phyloP scores from a whole-genome alignment of 257 asterid genomes.

The Nicotiana benthamiana region DNA sequence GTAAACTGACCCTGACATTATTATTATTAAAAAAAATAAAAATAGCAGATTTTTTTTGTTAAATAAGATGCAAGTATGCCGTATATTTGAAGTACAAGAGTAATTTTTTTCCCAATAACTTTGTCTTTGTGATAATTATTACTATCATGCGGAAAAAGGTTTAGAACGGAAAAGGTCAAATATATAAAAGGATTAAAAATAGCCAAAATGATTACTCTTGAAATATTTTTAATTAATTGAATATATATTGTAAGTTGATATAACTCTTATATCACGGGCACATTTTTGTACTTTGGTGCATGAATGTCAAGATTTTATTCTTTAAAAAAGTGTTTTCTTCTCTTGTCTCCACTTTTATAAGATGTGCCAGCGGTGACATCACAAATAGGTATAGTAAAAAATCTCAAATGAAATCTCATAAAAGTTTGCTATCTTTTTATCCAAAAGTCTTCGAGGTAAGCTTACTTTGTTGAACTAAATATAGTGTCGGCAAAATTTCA shows the following conservation, averaged over 20 bases:
- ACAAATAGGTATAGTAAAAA: neutral
- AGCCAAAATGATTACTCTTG: neutral
- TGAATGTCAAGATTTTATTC: neutral
- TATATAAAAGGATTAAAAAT: neutral
- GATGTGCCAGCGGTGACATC: neutral
- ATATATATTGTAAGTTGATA: neutral
- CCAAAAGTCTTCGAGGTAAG: neutral
- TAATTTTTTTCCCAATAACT: neutral
- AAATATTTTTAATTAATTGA: neutral
- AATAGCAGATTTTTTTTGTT: too few relatives aligned
- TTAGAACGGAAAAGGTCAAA: neutral
- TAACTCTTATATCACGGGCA: neutral
- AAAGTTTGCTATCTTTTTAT: neutral
- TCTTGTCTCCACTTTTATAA: neutral
- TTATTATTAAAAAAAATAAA: too few relatives aligned
- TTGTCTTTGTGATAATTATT: neutral
- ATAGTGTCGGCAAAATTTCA: conserved; percentile 12
- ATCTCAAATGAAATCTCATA: neutral
- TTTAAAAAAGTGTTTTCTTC: neutral
- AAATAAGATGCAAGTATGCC: neutral
- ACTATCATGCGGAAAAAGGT: neutral
- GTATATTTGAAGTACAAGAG: neutral
- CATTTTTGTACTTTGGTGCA: neutral
- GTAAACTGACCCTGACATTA: too few relatives aligned
- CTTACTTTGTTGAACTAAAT: conserved; percentile 8